Evolutionary conservation across 805 yeast genomes (phyloP).

Genomic region (Yamadazyma kitorensis): DNA sequence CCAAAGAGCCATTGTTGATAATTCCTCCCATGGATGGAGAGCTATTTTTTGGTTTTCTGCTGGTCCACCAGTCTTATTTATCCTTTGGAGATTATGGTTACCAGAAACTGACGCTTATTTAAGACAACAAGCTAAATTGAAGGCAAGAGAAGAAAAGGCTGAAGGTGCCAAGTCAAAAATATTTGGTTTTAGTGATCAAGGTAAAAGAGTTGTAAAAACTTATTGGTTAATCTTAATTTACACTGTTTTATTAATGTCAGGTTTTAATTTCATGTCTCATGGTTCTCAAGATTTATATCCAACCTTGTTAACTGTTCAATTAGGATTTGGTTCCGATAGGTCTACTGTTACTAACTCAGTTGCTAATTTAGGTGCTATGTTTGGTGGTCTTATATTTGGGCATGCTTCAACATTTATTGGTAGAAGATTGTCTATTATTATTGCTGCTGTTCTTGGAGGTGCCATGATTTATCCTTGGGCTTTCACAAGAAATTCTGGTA

Average conservation of each 20-base stretch:
- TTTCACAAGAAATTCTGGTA: slow-evolving; percentile 31
- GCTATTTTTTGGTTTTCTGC: slow-evolving; percentile 68
- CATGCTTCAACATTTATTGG: slow-evolving; percentile 36
- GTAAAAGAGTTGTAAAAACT: slow-evolving; percentile 21
- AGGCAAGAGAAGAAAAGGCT: slow-evolving; percentile 4
- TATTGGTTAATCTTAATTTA: slow-evolving; percentile 65
- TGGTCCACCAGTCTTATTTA: slow-evolving; percentile 43
- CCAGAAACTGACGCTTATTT: slow-evolving; percentile 52
- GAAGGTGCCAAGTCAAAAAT: slow-evolving; percentile 4
- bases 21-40: slow-evolving; percentile 56
- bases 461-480: slow-evolving; percentile 43
- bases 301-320: slow-evolving; percentile 35
- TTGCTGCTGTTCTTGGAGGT: slow-evolving; percentile 33
- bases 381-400: slow-evolving; percentile 46
- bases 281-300: slow-evolving; percentile 44
- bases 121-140: slow-evolving; percentile 27
- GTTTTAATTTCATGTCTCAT: slow-evolving; percentile 41
- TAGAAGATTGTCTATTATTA: slow-evolving; percentile 32
- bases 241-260: slow-evolving; percentile 47
- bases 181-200: slow-evolving; percentile 5
- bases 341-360: slow-evolving; percentile 40
- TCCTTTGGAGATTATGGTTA: slow-evolving; percentile 28
- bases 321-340: slow-evolving; percentile 27
- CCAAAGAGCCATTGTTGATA: slow-evolving; percentile 55
- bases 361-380: slow-evolving; percentile 40